phyloP scores from a whole-genome alignment of 495 filamentous ascomycete species.

The Podospora conica region DNA sequence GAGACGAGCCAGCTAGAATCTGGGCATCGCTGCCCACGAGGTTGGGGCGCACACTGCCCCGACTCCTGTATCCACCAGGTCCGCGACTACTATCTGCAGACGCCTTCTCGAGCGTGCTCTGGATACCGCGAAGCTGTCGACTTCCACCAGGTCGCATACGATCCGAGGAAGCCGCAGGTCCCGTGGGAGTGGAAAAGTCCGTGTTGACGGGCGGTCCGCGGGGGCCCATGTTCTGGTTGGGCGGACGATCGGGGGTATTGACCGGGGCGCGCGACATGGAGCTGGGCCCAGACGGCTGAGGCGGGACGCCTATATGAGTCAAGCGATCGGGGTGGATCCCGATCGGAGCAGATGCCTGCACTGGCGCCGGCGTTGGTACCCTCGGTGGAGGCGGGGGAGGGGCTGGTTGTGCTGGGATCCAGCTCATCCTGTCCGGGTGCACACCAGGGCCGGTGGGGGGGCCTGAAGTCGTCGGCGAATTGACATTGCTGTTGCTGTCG shows the following conservation, averaged over 20 bases:
- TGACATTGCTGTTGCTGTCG: constrained; percentile 21
- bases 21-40: constrained; percentile 43
- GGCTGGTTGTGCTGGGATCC: constrained; percentile 26
- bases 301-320: constrained; percentile 23
- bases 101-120: constrained; percentile 44
- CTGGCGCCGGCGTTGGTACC: constrained; percentile 13
- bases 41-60: constrained; percentile 34
- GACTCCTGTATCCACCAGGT: constrained; percentile 27
- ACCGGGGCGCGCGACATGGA: constrained; percentile 27
- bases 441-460: constrained; percentile 26
- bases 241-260: constrained; percentile 31
- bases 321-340: constrained; percentile 49
- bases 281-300: constrained; percentile 18
- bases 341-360: constrained; percentile 19
- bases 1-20: constrained; percentile 42
- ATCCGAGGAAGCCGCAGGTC: constrained; percentile 41
- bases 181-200: constrained; percentile 42
- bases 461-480: constrained; percentile 27
- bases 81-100: constrained; percentile 29
- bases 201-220: constrained; percentile 21
- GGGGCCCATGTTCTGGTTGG: constrained; percentile 19
- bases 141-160: constrained; percentile 36
- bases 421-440: constrained; percentile 41
- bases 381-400: constrained; percentile 1
- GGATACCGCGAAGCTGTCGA: constrained; percentile 46